phyloP scores from a whole-genome alignment of 495 filamentous ascomycete genomes.

The Friedmanniomyces simplex region DNA sequence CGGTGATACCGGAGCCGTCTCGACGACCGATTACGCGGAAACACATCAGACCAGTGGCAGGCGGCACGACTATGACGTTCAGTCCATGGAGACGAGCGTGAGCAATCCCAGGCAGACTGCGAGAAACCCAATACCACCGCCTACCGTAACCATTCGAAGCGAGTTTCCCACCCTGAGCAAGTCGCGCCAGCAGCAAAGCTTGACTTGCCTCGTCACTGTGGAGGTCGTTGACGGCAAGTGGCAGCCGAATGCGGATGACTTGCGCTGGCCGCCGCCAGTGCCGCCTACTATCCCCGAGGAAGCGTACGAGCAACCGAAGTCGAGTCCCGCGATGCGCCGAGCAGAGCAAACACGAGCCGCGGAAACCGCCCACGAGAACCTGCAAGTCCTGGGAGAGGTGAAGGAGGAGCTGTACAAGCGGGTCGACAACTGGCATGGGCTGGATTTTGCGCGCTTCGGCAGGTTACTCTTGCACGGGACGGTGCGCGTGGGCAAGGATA shows the following conservation, averaged over 20 bases:
- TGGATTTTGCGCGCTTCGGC: conserved; percentile 89
- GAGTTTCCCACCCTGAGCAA: conserved; percentile 91
- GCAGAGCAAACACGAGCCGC: conserved; percentile 18
- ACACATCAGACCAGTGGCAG: conserved; percentile 38
- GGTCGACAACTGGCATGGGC: conserved; percentile 97
- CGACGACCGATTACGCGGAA: conserved; percentile 59
- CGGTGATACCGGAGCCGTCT: conserved; percentile 59
- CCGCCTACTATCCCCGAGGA: conserved; percentile 37
- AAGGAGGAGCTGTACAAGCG: conserved; percentile 75
- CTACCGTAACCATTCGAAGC: conserved; percentile 82
- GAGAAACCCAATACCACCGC: conserved; percentile 87
- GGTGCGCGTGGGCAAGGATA: conserved; percentile 90
- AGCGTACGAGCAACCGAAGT: neutral
- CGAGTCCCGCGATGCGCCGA: neutral
- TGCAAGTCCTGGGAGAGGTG: conserved; percentile 67
- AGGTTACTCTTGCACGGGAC: conserved; percentile 87
- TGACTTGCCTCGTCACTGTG: conserved; percentile 90
- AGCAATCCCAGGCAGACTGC: conserved; percentile 59
- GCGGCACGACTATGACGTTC: conserved; percentile 89
- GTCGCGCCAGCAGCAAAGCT: conserved; percentile 85
- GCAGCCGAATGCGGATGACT: conserved; percentile 74
- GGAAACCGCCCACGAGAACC: conserved; percentile 36
- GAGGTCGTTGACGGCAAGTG: conserved; percentile 92
- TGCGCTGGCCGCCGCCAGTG: conserved; percentile 52
- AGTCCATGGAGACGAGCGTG: conserved; percentile 86